phyloP scores from a whole-genome alignment of 1,284 basidiomycete species.

The Tremellales sp. region DNA sequence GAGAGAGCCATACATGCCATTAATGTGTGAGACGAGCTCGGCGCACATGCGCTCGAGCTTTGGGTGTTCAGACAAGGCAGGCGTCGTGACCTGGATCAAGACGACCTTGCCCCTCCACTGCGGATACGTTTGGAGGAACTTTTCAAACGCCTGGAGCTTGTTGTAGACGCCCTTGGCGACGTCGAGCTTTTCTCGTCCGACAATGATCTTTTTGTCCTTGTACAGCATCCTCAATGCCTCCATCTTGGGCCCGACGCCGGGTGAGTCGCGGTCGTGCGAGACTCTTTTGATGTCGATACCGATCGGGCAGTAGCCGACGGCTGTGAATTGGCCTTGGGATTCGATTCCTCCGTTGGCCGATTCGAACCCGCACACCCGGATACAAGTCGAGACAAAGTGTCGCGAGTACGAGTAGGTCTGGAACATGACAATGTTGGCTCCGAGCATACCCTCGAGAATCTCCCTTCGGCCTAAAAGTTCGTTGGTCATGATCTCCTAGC shows the following conservation, averaged over 20 bases:
- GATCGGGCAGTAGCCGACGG: constrained; percentile 88
- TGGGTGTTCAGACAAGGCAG: constrained; percentile 87
- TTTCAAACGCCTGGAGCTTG: constrained; percentile 95
- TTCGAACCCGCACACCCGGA: constrained; percentile 95
- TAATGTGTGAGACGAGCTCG: constrained; percentile 94
- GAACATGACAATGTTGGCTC: constrained; percentile 94
- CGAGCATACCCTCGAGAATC: constrained; percentile 96
- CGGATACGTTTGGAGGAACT: constrained; percentile 87
- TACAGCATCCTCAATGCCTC: constrained; percentile 80
- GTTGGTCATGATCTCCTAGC: constrained; percentile 4
- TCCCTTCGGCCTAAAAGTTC: constrained; percentile 66
- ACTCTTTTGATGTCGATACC: constrained; percentile 95
- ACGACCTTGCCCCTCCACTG: constrained; percentile 87
- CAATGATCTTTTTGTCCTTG: constrained; percentile 96
- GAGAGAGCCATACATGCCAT: constrained; percentile 89
- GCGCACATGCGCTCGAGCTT: constrained; percentile 91
- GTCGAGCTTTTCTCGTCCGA: constrained; percentile 98
- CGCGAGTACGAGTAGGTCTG: constrained; percentile 96
- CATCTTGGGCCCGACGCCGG: constrained; percentile 84
- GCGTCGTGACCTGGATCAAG: constrained; percentile 79
- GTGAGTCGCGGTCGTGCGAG: constrained; percentile 68
- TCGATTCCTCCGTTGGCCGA: constrained; percentile 80
- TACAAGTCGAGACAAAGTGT: constrained; percentile 91
- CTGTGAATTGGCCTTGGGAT: constrained; percentile 78
- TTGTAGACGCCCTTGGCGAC: constrained; percentile 96